Percentiles rank a stretch among this genome's conserved stretches.
These are phyloP conservation scores for Ramaria sp. DNA, from an alignment of 768 basidiomycete genomes.

Conservation along the genomic window DNA sequence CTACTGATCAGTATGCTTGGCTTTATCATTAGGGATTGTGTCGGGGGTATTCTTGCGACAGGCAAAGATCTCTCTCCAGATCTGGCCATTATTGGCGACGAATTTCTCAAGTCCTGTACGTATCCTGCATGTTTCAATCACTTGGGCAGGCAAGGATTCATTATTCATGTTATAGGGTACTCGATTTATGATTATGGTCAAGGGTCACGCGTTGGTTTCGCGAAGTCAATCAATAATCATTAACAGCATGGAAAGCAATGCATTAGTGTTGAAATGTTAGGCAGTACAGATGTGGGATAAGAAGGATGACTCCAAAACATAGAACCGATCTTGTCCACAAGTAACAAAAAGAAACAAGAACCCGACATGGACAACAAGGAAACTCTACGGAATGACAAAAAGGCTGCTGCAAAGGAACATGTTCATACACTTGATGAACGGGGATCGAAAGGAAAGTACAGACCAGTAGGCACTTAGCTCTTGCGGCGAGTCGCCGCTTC, in stretches of 20 bases:
- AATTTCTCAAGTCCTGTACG: constrained; percentile 60
- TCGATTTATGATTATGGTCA: constrained; percentile 49
- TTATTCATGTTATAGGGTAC: constrained; percentile 35
- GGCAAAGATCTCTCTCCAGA: constrained; percentile 36
- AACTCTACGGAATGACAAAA: not conserved
- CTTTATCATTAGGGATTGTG: constrained; percentile 32
- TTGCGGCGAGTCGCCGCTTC: not conserved
- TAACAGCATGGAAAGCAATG: not conserved
- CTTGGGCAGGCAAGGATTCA: not conserved
- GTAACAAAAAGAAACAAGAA: not conserved
- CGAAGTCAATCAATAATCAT: constrained; percentile 40
- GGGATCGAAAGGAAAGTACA: not conserved
- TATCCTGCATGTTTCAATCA: constrained; percentile 9
- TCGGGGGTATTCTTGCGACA: constrained; percentile 43
- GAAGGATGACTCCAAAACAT: not conserved
- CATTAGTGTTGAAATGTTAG: not conserved
- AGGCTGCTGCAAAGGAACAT: not conserved
- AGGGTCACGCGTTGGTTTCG: constrained; percentile 45
- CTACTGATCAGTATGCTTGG: not conserved
- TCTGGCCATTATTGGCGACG: constrained; percentile 53
- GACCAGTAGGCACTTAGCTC: not conserved
- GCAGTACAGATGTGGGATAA: not conserved
- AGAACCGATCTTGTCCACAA: not conserved
- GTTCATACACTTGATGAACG: not conserved
- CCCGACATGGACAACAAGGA: not conserved